Conservation (phyloP, 179 eudicot genomes). For the Silene coronaria region DNA sequence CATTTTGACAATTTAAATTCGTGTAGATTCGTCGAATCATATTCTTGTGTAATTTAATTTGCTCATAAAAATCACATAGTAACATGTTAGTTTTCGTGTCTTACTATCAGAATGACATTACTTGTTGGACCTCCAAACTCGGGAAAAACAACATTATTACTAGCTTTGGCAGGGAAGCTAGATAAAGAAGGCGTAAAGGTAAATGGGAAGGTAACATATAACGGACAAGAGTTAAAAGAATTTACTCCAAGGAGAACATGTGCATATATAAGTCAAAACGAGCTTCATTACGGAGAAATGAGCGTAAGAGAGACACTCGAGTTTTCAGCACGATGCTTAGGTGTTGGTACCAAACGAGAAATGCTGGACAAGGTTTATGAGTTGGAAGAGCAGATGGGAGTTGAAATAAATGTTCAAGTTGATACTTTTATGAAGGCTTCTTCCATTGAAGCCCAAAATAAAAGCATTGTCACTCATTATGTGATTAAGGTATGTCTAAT, state of each 20-base stretch:
- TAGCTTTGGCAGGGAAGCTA: constrained; percentile 65
- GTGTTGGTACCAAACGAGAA: constrained; percentile 24
- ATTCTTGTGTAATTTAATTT: too few relatives aligned
- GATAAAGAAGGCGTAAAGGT: constrained; percentile 50
- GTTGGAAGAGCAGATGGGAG: too few relatives aligned
- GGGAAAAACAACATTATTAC: constrained; percentile 71
- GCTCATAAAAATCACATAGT: too few relatives aligned
- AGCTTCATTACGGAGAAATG: constrained; percentile 72
- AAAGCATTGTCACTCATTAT: too few relatives aligned
- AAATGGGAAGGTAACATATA: constrained; percentile 55
- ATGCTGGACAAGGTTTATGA: constrained; percentile 38
- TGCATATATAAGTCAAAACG: constrained; percentile 66
- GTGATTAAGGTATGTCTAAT: too few relatives aligned
- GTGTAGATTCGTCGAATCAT: too few relatives aligned
- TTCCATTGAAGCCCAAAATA: too few relatives aligned
- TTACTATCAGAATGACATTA: constrained; percentile 59
- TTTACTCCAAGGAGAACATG: constrained; percentile 64
- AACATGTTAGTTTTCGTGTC: too few relatives aligned
- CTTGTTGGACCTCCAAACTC: constrained; percentile 85
- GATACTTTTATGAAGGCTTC: too few relatives aligned
- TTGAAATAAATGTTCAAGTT: too few relatives aligned
- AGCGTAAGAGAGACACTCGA: constrained; percentile 74
- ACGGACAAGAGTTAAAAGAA: constrained; percentile 61
- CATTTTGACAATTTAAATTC: too few relatives aligned
- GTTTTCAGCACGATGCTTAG: constrained; percentile 70